phyloP scores from a whole-genome alignment of 495 filamentous ascomycete species.

The Talaromyces nanjingensis region DNA sequence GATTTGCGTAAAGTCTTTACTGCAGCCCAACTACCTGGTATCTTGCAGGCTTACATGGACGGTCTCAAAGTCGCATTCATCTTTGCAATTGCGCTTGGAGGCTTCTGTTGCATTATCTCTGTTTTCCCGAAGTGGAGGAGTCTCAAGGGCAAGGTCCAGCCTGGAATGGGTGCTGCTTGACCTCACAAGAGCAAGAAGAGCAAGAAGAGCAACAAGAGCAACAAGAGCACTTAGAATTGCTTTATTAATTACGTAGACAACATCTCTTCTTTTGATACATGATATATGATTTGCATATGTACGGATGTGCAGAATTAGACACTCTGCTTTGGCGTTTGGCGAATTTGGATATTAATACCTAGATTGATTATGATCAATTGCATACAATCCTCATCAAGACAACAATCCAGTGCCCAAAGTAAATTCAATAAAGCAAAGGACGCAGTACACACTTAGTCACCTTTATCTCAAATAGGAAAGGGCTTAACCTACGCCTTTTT shows the following conservation, averaged over 20 bases:
- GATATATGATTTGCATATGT: background rate
- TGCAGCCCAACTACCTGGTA: slow-evolving; percentile 31
- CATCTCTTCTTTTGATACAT: background rate
- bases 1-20: slow-evolving; percentile 40
- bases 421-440: too few species aligned
- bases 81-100: slow-evolving; percentile 14
- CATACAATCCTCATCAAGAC: background rate
- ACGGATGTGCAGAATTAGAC: background rate
- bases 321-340: background rate
- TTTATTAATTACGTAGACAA: background rate
- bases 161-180: slow-evolving; percentile 4
- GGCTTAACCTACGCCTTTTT: too few species aligned
- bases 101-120: slow-evolving; percentile 9
- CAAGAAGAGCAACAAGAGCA: background rate
- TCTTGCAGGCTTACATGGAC: slow-evolving; percentile 52
- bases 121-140: slow-evolving; percentile 8
- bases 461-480: background rate
- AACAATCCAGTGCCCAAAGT: too few species aligned
- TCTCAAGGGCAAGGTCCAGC: slow-evolving; percentile 7
- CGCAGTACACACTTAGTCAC: too few species aligned
- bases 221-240: background rate
- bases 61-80: slow-evolving; percentile 41
- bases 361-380: background rate
- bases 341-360: background rate
- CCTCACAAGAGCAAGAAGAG: background rate